phyloP scores from a whole-genome alignment of 2,329 filamentous ascomycete genomes.

The Ophiostoma triangulosporum region DNA sequence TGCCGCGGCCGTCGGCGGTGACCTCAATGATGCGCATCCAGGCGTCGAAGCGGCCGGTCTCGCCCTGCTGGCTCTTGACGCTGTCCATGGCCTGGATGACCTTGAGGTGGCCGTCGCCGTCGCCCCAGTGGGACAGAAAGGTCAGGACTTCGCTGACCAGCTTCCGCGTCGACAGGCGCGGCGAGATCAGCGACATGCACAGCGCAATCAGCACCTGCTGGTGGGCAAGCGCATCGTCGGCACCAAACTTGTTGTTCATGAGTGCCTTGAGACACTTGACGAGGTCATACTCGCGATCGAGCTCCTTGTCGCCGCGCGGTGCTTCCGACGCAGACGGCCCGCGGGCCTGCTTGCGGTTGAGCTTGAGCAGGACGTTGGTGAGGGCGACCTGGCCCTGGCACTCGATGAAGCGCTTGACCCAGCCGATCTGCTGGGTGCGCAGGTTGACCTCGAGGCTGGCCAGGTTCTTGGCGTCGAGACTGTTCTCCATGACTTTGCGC shows the following conservation, averaged over 20 bases:
- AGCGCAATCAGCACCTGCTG: conserved; percentile 83
- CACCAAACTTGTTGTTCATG: conserved; percentile 99
- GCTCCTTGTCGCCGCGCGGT: conserved; percentile 55
- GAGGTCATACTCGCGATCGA: conserved; percentile 91
- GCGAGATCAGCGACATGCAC: conserved; percentile 74
- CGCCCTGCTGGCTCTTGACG: conserved; percentile 74
- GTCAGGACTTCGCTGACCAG: conserved; percentile 92
- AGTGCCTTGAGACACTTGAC: conserved; percentile 93
- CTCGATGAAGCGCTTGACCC: conserved; percentile 94
- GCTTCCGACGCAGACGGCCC: conserved; percentile 53
- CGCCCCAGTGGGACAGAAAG: conserved; percentile 88
- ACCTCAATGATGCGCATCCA: conserved; percentile 99
- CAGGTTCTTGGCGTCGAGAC: conserved; percentile 78
- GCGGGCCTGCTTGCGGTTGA: conserved; percentile 73
- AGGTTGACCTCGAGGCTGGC: conserved; percentile 89
- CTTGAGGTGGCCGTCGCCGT: conserved; percentile 75
- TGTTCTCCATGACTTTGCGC: conserved; percentile 90
- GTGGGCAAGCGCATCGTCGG: conserved; percentile 84
- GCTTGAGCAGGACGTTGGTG: conserved; percentile 83
- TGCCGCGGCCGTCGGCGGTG: conserved; percentile 89
- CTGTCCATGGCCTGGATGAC: conserved; percentile 88
- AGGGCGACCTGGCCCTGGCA: conserved; percentile 93
- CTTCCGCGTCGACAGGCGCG: conserved; percentile 81
- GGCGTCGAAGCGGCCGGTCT: conserved; percentile 90
- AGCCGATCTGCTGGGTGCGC: conserved; percentile 90